Evolutionary conservation across 73 alveolate species (phyloP), one percentile per base, ranked within the genome.

Genomic region (Breviolum minutum): DNA sequence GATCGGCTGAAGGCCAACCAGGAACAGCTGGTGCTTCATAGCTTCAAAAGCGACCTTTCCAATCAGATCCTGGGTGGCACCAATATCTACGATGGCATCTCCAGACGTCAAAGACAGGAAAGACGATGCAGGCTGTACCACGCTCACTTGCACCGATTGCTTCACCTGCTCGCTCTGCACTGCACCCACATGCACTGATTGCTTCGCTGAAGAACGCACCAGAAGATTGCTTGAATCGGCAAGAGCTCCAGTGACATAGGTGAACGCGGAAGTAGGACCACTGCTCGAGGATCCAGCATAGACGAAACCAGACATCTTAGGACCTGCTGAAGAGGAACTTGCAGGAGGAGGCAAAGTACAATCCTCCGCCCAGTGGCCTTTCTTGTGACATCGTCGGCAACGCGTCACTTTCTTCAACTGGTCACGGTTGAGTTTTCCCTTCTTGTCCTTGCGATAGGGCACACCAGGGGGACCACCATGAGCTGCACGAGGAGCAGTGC

Each of bases 311-410:
- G 54, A 2, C 54, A 40, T 9, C 12, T 19, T 24, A 54, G 82
- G 63, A 27, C 32, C 86, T 27, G 27, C 7, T 14, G 29, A 32
- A 32, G 29, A 30, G 32, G n/a, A n/a, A n/a, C 40, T 17, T 40
- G 54, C 0, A 3, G 54, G 54, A 2, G 54, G 54, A 40, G 54
- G 54, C 54, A 40, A 2, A 40, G 54, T 40, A 3, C 88, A 80
- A 66, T 80, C 88, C 32, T 80, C 88, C 8, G 88, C 88, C 88
- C 88, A 80, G 9, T 80, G 88, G 8, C 88, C 88, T 69, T 40
- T 48, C 88, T 80, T 32, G 69, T 32, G n/a, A 14, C 88, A 80
- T 7, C 32, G 40, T 17, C 88, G 0, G 88, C 88, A 80, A 17
- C 24, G 0, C 0, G 69, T 14, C 22, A 80, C 22, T 69, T 80